These are phyloP conservation scores for Plasmodium coatneyi DNA, from an alignment of 169 alveolate species.

Conservation along the genomic window DNA sequence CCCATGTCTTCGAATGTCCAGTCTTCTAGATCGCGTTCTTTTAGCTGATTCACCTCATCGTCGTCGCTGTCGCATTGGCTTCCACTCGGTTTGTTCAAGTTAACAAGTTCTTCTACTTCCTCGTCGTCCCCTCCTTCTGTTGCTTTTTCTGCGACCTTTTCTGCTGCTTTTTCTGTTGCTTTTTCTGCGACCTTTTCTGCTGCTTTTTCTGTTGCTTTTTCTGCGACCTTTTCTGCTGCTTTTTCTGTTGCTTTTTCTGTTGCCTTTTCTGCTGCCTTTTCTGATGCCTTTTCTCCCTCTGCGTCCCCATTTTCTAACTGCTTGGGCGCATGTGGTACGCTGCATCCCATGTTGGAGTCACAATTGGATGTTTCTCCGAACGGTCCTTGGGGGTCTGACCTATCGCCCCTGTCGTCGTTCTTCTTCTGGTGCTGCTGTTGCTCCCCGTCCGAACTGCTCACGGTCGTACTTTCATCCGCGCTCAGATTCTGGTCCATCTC, in stretches of 20 bases:
- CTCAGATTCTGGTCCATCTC: neutral
- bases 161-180: neutral
- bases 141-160: neutral
- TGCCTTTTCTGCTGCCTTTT: neutral
- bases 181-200: neutral
- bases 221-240: neutral
- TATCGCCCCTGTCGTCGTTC: neutral
- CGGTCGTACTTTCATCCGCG: neutral
- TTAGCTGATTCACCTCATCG: neutral
- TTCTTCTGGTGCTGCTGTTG: no score
- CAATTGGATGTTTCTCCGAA: neutral
- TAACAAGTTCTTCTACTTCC: neutral
- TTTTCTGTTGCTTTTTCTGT: neutral
- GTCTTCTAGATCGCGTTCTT: neutral
- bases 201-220: neutral
- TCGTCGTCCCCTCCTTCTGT: neutral
- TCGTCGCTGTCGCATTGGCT: neutral
- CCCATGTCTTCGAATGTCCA: conserved; percentile 71
- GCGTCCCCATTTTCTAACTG: neutral
- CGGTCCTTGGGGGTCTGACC: neutral
- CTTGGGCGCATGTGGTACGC: neutral
- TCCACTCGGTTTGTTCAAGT: neutral
- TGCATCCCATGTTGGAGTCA: neutral
- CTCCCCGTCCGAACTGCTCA: neutral
- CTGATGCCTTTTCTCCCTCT: no score